Conservation (phyloP, 768 basidiomycete species). For the Chiua virens region DNA sequence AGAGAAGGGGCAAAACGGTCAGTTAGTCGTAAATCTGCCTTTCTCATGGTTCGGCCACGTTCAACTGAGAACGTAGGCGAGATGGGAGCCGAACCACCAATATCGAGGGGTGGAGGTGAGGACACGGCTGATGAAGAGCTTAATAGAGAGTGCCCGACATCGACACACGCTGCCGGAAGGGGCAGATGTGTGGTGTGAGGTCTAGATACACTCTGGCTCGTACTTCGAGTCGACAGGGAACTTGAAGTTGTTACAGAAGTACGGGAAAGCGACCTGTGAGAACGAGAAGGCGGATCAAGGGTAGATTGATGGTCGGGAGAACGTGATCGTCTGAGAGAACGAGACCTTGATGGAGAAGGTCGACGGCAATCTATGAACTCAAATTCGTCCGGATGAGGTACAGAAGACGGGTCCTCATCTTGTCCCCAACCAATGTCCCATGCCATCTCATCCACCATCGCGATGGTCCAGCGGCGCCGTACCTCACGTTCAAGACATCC, state of each 20-base stretch:
- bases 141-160: conserved; percentile 22
- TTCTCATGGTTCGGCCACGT: conserved; percentile 29
- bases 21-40: conserved; percentile 7
- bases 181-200: conserved; percentile 28
- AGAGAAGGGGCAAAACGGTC: conserved; percentile 23
- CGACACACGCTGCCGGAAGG: conserved; percentile 27
- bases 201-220: conserved; percentile 43
- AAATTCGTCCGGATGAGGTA: conserved; percentile 28
- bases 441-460: conserved; percentile 74
- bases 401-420: conserved; percentile 34
- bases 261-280: conserved; percentile 51
- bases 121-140: conserved; percentile 13
- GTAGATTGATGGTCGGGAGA: conserved; percentile 21
- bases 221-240: conserved; percentile 38
- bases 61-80: conserved; percentile 25
- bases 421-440: conserved; percentile 79
- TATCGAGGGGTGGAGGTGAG: conserved; percentile 26
- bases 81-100: conserved; percentile 22
- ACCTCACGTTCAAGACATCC: conserved; percentile 78
- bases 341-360: conserved; percentile 17
- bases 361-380: conserved; percentile 24
- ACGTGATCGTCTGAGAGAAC: conserved; percentile 26
- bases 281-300: conserved; percentile 23
- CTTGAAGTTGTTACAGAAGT: conserved; percentile 42
- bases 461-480: conserved; percentile 72